These are phyloP conservation scores for Aureococcus anophagefferens DNA, from an alignment of 108 stramenopile genomes.

Conservation along the genomic window DNA sequence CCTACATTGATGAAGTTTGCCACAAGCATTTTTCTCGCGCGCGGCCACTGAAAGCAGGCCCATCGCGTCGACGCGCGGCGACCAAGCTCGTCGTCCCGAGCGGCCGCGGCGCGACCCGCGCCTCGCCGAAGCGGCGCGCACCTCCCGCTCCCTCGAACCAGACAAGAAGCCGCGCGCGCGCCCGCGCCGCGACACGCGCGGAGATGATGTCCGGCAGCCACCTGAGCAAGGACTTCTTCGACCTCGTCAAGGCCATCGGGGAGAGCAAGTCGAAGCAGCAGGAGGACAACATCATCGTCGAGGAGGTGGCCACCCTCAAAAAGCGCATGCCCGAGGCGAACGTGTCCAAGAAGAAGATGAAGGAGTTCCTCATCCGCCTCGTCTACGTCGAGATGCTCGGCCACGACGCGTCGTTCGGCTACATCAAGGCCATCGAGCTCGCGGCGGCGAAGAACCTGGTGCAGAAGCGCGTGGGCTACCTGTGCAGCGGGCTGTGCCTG, in stretches of 20 bases:
- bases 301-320: conserved; percentile 76
- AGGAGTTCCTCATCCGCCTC: conserved; percentile 90
- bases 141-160: no score
- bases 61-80: no score
- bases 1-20: no score
- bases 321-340: conserved; percentile 48
- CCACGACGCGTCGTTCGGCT: conserved; percentile 93
- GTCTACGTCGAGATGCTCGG: conserved; percentile 99
- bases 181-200: no score
- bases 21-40: no score
- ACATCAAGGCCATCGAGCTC: conserved; percentile 91
- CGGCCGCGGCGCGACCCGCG: no score
- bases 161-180: no score
- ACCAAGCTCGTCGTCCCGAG: no score
- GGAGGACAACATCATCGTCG: conserved; percentile 92
- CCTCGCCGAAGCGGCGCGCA: no score
- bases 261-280: conserved; percentile 99
- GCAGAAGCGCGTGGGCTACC: conserved; percentile 90
- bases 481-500: conserved; percentile 78
- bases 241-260: conserved; percentile 96
- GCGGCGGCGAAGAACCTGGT: conserved; percentile 74
- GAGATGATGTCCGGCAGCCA: conserved; percentile 52
- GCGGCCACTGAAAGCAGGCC: no score
- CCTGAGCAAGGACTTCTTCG: conserved; percentile 93
- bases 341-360: conserved; percentile 65